phyloP scores from a whole-genome alignment of 208 protist genomes.

The Trypanosomatidae sp. region DNA sequence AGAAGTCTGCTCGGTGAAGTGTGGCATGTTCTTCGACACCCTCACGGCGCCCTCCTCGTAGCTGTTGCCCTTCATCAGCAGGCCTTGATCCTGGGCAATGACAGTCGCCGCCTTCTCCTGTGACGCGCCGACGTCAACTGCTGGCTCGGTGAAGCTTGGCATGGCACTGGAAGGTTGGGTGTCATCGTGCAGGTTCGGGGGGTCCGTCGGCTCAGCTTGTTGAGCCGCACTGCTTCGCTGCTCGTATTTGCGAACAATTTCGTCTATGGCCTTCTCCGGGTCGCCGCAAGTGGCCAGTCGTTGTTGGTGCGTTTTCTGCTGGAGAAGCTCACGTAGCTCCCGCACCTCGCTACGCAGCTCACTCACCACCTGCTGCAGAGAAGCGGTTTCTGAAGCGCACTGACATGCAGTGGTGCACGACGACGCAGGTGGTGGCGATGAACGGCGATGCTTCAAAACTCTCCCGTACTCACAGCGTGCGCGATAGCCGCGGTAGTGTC shows the following conservation, averaged over 20 bases:
- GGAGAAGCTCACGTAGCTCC: conserved; percentile 40
- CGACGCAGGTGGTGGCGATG: background rate
- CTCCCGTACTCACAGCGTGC: conserved; percentile 51
- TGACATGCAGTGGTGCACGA: background rate
- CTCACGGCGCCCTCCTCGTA: background rate
- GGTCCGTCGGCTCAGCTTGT: background rate
- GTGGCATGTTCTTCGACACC: background rate
- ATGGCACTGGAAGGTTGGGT: conserved; percentile 21
- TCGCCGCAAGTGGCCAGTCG: conserved; percentile 31
- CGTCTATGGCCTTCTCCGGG: conserved; percentile 46
- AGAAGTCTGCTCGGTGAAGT: background rate
- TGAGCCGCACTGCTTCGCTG: background rate
- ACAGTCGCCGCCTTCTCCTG: conserved; percentile 14
- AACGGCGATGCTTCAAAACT: conserved; percentile 24
- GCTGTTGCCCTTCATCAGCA: background rate
- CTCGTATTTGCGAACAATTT: conserved; percentile 40
- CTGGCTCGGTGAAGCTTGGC: conserved; percentile 12
- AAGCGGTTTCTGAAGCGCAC: conserved; percentile 19
- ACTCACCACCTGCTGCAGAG: conserved; percentile 33
- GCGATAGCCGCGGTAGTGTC: conserved; percentile 65
- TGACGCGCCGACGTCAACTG: conserved; percentile 3
- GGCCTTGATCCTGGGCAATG: background rate
- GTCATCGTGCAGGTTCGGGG: background rate
- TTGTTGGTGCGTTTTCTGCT: conserved; percentile 28
- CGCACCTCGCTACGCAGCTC: conserved; percentile 34